These are phyloP conservation scores for Alternaria sp. DNA, from an alignment of 2,329 filamentous ascomycete genomes.

Conservation along the genomic window DNA sequence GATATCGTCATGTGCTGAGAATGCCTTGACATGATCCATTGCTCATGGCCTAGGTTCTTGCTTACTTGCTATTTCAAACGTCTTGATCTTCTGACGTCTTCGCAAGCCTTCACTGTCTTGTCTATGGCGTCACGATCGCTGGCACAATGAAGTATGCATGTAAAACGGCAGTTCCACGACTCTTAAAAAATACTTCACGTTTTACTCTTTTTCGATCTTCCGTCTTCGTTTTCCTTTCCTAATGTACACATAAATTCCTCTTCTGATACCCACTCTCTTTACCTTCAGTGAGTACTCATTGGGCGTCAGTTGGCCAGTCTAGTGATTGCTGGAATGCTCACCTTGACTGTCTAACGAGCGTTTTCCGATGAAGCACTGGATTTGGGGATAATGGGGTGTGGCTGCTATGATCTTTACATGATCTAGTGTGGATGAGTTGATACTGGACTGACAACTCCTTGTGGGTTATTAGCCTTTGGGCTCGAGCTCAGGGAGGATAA, in stretches of 20 bases:
- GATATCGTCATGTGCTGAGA: slow-evolving; percentile 39
- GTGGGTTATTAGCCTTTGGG: neutral
- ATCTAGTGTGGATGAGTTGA: slow-evolving; percentile 1
- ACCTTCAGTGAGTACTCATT: slow-evolving; percentile 17
- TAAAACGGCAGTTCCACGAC: neutral
- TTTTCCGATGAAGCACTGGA: slow-evolving; percentile 8
- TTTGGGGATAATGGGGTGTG: slow-evolving; percentile 7
- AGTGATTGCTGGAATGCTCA: slow-evolving; percentile 39
- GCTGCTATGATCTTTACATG: slow-evolving; percentile 7
- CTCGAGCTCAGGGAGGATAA: neutral
- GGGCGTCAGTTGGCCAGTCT: slow-evolving; percentile 3
- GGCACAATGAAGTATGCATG: neutral
- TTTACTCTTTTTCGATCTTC: neutral
- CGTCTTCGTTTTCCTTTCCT: slow-evolving; percentile 8
- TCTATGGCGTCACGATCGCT: neutral
- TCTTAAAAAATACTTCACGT: neutral
- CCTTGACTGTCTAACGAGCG: slow-evolving; percentile 12
- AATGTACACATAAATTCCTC: slow-evolving; percentile 18
- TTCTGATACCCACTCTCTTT: slow-evolving; percentile 14
- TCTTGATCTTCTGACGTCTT: neutral
- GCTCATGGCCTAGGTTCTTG: neutral
- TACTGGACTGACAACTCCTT: slow-evolving; percentile 2
- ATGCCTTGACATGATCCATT: slow-evolving; percentile 30
- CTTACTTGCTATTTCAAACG: neutral
- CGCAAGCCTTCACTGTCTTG: neutral